Percentiles rank a stretch among this genome's conserved stretches.
These are phyloP conservation scores for Saccharum spontaneum DNA, from an alignment of 176 grass and related monocot species.

Conservation along the genomic window DNA sequence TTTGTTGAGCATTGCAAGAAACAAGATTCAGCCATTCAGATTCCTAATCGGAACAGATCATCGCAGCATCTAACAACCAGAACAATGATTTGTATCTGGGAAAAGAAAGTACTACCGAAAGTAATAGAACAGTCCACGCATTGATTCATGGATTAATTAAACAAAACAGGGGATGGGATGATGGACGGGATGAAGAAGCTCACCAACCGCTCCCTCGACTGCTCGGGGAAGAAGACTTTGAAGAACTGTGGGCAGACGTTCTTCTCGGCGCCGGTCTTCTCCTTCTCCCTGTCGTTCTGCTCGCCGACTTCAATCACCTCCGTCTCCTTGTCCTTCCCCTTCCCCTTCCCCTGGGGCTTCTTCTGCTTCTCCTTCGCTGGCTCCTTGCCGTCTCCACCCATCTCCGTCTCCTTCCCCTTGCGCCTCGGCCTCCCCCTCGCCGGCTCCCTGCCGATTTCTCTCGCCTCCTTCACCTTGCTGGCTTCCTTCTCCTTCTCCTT, in stretches of 20 bases:
- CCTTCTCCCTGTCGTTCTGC: not conserved
- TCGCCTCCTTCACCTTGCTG: not conserved
- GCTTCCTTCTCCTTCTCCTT: not conserved
- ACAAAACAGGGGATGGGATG: not conserved
- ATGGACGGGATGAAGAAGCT: not conserved
- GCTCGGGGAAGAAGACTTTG: constrained; percentile 46
- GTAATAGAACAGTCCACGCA: not conserved
- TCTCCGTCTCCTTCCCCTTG: not conserved
- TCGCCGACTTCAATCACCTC: not conserved
- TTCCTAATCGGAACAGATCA: not conserved
- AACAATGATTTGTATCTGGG: not conserved
- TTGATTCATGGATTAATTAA: not conserved
- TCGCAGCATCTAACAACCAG: not conserved
- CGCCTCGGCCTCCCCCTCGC: not conserved
- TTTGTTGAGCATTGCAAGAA: not conserved
- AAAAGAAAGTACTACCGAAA: not conserved
- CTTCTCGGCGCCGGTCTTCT: not conserved
- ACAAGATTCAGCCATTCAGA: not conserved
- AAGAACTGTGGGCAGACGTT: constrained; percentile 34
- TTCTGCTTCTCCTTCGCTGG: not conserved
- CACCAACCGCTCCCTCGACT: constrained; percentile 39
- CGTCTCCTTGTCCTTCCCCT: not conserved
- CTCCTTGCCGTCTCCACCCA: not conserved
- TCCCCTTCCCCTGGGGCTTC: not conserved
- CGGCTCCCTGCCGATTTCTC: not conserved